Conservation (phyloP, 768 basidiomycete species). For the Hericium erinaceus region DNA sequence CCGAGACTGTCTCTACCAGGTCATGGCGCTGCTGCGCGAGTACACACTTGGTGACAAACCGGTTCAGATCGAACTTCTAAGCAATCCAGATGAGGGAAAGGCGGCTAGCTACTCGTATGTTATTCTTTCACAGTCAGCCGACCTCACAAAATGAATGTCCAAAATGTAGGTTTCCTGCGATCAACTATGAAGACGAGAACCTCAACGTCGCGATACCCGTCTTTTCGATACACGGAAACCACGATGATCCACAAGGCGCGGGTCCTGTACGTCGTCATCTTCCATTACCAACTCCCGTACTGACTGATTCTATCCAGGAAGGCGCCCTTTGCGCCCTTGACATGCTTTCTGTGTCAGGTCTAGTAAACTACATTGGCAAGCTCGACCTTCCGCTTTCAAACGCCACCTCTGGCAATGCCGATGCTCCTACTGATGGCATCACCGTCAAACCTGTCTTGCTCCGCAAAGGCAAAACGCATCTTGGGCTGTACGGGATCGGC, state of each 20-base stretch:
- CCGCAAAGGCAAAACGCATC: constrained; percentile 72
- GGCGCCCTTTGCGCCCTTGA: constrained; percentile 95
- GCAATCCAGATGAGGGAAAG: constrained; percentile 88
- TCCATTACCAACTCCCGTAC: not conserved
- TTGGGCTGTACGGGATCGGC: constrained; percentile 94
- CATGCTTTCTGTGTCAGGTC: constrained; percentile 85
- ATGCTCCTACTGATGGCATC: constrained; percentile 69
- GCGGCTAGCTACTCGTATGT: constrained; percentile 76
- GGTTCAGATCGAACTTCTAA: constrained; percentile 83
- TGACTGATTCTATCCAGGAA: constrained; percentile 40
- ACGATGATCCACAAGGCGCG: constrained; percentile 97
- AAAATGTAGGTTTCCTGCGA: constrained; percentile 71
- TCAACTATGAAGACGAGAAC: constrained; percentile 97
- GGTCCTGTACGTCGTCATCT: constrained; percentile 53
- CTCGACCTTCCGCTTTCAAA: constrained; percentile 68
- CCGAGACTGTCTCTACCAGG: constrained; percentile 80
- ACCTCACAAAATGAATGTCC: too few species aligned
- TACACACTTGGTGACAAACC: constrained; percentile 85
- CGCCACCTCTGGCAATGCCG: constrained; percentile 19
- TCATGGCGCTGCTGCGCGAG: constrained; percentile 83
- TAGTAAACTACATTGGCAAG: constrained; percentile 98
- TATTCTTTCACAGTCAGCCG: too few species aligned
- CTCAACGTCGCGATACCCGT: constrained; percentile 94
- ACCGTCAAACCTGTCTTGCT: constrained; percentile 86
- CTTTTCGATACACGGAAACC: constrained; percentile 98